Percentiles rank a stretch among this genome's conserved stretches.
Evolutionary conservation across 2,329 filamentous ascomycete species (phyloP).

Genomic region (Teratosphaeria viscida): DNA sequence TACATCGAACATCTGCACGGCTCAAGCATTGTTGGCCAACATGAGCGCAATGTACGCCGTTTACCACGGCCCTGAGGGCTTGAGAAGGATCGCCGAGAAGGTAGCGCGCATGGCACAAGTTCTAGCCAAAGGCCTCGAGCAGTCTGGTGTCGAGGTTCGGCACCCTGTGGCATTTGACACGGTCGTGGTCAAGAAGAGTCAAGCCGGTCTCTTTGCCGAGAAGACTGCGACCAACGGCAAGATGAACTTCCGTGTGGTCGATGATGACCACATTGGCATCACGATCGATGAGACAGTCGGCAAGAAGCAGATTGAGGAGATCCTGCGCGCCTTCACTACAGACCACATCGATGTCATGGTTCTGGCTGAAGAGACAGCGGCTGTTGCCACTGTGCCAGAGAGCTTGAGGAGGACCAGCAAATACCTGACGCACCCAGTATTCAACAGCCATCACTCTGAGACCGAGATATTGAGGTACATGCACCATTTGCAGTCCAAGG

Average conservation of each 20-base stretch:
- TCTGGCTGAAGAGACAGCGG: constrained; percentile 21
- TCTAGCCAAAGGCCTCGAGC: constrained; percentile 37
- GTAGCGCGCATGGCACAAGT: constrained; percentile 61
- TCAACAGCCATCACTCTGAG: constrained; percentile 91
- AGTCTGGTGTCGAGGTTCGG: constrained; percentile 45
- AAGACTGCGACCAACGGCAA: constrained; percentile 39
- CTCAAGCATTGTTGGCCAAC: constrained; percentile 85
- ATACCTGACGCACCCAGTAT: constrained; percentile 82
- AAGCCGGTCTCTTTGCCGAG: constrained; percentile 42
- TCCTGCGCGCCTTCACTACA: constrained; percentile 46
- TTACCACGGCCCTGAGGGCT: constrained; percentile 78
- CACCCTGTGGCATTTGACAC: constrained; percentile 59
- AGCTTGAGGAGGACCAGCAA: constrained; percentile 58
- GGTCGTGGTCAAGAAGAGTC: constrained; percentile 48
- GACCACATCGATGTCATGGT: constrained; percentile 28
- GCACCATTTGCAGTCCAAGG: constrained; percentile 84
- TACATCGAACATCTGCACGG: constrained; percentile 94
- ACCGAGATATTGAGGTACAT: constrained; percentile 92
- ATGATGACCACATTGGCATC: constrained; percentile 54
- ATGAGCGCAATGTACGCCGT: constrained; percentile 93
- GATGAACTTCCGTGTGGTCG: constrained; percentile 55
- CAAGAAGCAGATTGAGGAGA: constrained; percentile 44
- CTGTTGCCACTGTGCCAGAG: constrained; percentile 39
- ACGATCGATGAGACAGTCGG: constrained; percentile 68
- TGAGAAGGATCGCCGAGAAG: constrained; percentile 73